phyloP scores from a whole-genome alignment of 2,329 filamentous ascomycete species.

The Blastomyces gilchristii region DNA sequence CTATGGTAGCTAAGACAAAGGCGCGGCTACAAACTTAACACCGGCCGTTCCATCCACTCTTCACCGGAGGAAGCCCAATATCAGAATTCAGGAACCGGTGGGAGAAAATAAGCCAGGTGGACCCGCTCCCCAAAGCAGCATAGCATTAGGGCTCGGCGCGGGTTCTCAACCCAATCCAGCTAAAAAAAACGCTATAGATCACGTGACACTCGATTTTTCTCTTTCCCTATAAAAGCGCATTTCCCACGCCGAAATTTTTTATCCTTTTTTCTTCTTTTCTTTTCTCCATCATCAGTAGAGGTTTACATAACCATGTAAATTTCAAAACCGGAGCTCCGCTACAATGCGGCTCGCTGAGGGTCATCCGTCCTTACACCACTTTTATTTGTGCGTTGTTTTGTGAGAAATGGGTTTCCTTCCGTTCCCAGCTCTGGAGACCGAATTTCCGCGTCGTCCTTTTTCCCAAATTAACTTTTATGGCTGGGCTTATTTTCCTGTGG shows the following conservation, averaged over 20 bases:
- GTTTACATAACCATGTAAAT: slow-evolving; percentile 43
- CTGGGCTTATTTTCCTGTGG: slow-evolving; percentile 34
- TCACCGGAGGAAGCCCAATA: background rate
- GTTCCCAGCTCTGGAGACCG: slow-evolving; percentile 41
- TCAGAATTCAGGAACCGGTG: background rate
- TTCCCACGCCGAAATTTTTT: slow-evolving; percentile 14
- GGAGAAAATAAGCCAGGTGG: background rate
- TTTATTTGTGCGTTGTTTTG: slow-evolving; percentile 28
- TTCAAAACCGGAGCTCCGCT: slow-evolving; percentile 39
- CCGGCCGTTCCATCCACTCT: background rate
- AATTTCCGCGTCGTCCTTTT: slow-evolving; percentile 35
- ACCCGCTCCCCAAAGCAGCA: background rate
- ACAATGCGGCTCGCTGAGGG: slow-evolving; percentile 39
- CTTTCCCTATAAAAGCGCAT: slow-evolving; percentile 24
- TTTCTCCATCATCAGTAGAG: slow-evolving; percentile 43
- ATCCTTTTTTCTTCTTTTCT: slow-evolving; percentile 32
- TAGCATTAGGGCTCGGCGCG: slow-evolving; percentile 18
- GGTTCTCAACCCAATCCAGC: background rate
- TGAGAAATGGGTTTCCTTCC: slow-evolving; percentile 39
- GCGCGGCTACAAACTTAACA: background rate
- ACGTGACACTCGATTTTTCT: slow-evolving; percentile 19
- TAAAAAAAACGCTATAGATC: slow-evolving; percentile 14
- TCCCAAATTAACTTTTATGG: slow-evolving; percentile 34
- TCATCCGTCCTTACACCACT: slow-evolving; percentile 25
- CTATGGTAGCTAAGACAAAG: background rate